A percentile compares a stretch with the other conserved stretches of the same genome.
Evolutionary conservation across 2,329 filamentous ascomycete species (phyloP).

Genomic region (Graphiopsis chlorocephala): DNA sequence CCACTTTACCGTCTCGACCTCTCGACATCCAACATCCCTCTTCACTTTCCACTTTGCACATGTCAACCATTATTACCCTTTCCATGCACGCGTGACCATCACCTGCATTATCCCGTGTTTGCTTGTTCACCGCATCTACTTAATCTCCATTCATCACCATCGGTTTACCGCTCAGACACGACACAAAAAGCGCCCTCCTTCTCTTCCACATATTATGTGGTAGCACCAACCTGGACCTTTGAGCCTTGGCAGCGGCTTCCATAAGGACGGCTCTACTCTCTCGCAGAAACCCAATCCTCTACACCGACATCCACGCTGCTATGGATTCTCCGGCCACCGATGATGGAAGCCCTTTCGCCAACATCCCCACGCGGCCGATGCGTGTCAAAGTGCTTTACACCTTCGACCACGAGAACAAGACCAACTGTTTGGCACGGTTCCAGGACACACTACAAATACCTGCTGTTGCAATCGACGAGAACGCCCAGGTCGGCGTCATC

Average conservation of each 20-base stretch:
- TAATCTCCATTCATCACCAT: neutral
- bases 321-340: slow-evolving; percentile 16
- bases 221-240: slow-evolving; percentile 26
- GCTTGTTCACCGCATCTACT: neutral
- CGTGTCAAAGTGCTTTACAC: slow-evolving; percentile 93
- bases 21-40: neutral
- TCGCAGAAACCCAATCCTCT: slow-evolving; percentile 24
- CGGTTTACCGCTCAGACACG: neutral
- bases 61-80: neutral
- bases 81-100: slow-evolving; percentile 2
- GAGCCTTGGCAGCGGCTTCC: slow-evolving; percentile 25
- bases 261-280: slow-evolving; percentile 17
- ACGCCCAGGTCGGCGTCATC: slow-evolving; percentile 77
- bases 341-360: slow-evolving; percentile 29
- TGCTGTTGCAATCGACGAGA: slow-evolving; percentile 76
- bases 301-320: slow-evolving; percentile 26
- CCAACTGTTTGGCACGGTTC: slow-evolving; percentile 84
- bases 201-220: slow-evolving; percentile 25
- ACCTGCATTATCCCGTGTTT: neutral
- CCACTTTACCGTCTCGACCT: neutral
- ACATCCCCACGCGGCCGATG: slow-evolving; percentile 44
- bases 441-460: slow-evolving; percentile 76
- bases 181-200: neutral
- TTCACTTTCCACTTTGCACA: slow-evolving; percentile 6
- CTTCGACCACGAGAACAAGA: slow-evolving; percentile 84